A percentile compares a stretch with the other conserved stretches of the same genome.
Conservation (phyloP, 2,329 filamentous ascomycete genomes). For the Cercospora janseana region DNA sequence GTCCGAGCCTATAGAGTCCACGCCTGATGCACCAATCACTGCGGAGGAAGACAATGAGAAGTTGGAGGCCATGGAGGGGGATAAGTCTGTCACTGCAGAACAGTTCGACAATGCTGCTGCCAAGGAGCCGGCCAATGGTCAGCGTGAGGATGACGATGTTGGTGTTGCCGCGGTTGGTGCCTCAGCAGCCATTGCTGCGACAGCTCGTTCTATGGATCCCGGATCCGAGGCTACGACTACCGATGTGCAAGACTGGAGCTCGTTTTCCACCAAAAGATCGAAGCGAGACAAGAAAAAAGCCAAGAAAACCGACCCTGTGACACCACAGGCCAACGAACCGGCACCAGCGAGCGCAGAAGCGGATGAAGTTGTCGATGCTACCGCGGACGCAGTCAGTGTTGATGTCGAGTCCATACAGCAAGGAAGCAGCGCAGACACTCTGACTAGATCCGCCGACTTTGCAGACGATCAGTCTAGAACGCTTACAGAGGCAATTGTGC, state of each 20-base stretch:
- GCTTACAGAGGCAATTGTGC: background rate
- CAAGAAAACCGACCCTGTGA: slow-evolving; percentile 24
- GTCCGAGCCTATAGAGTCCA: background rate
- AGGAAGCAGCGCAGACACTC: too few relatives aligned
- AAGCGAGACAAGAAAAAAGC: slow-evolving; percentile 48
- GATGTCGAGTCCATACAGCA: too few relatives aligned
- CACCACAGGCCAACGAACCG: slow-evolving; percentile 16
- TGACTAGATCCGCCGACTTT: too few relatives aligned
- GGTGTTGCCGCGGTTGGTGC: slow-evolving; percentile 13
- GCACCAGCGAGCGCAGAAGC: background rate
- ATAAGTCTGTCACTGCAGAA: background rate
- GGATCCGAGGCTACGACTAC: slow-evolving; percentile 2
- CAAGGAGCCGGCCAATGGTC: background rate
- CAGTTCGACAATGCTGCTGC: background rate
- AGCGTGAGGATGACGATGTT: slow-evolving; percentile 1
- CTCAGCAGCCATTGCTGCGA: slow-evolving; percentile 2
- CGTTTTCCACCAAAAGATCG: slow-evolving; percentile 34
- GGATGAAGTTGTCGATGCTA: background rate
- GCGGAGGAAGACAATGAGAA: background rate
- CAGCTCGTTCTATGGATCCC: background rate
- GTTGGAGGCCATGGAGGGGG: background rate
- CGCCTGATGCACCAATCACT: background rate
- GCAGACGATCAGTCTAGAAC: too few relatives aligned
- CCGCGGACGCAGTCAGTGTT: too few relatives aligned
- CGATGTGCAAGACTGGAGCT: slow-evolving; percentile 26